Evolutionary conservation across 2,329 filamentous ascomycete species (phyloP).

Genomic region (Pseudocercospora fijiensis): DNA sequence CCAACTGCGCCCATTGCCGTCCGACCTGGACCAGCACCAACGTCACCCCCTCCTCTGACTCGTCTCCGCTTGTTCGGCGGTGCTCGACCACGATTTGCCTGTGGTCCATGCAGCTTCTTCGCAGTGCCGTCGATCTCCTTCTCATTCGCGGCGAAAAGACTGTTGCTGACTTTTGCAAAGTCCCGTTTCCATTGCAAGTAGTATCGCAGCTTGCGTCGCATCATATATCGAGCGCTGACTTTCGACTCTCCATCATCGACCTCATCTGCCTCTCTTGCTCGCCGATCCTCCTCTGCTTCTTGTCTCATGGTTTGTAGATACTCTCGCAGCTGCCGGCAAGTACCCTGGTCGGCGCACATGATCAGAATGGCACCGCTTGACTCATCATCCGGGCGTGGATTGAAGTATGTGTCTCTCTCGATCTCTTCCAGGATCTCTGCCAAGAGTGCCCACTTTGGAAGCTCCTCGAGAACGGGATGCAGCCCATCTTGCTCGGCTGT

Average conservation of each 20-base stretch:
- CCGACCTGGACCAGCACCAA: slow-evolving; percentile 59
- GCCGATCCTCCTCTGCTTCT: slow-evolving; percentile 32
- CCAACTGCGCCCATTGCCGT: slow-evolving; percentile 72
- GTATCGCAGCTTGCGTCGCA: slow-evolving; percentile 80
- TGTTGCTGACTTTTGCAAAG: slow-evolving; percentile 79
- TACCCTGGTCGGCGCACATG: slow-evolving; percentile 88
- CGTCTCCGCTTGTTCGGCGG: slow-evolving; percentile 84
- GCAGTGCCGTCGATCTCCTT: slow-evolving; percentile 68
- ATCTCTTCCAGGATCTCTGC: slow-evolving; percentile 93
- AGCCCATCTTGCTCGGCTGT: slow-evolving; percentile 61
- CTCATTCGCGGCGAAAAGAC: slow-evolving; percentile 76
- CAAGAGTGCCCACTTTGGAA: slow-evolving; percentile 88
- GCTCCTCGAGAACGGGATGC: slow-evolving; percentile 81
- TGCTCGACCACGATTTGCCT: slow-evolving; percentile 56
- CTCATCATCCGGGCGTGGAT: slow-evolving; percentile 71
- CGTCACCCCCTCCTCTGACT: slow-evolving; percentile 72
- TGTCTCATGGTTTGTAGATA: slow-evolving; percentile 85
- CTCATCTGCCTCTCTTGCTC: slow-evolving; percentile 53
- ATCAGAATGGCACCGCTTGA: slow-evolving; percentile 91
- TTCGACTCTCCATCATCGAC: slow-evolving; percentile 44
- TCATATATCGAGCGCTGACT: slow-evolving; percentile 80
- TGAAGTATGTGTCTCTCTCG: slow-evolving; percentile 83
- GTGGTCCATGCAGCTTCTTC: slow-evolving; percentile 40
- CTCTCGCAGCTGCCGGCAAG: slow-evolving; percentile 83
- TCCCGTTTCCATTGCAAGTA: slow-evolving; percentile 90